These are phyloP conservation scores for Oryza meyeriana DNA, from an alignment of 176 grass and related monocot genomes.

Conservation along the genomic window DNA sequence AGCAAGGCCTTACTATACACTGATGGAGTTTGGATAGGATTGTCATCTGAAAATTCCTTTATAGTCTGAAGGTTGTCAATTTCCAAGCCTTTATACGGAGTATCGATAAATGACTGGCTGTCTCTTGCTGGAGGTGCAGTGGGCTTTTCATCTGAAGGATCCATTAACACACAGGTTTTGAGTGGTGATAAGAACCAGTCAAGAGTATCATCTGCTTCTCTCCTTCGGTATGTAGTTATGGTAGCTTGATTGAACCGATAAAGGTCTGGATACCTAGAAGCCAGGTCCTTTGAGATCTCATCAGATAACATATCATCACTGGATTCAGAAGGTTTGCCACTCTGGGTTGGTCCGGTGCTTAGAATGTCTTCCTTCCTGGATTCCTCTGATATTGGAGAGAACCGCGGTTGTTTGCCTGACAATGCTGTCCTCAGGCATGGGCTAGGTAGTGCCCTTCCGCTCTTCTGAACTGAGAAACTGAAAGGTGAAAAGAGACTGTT, in stretches of 20 bases:
- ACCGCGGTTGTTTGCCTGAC: conserved; percentile 28
- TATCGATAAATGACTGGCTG: background rate
- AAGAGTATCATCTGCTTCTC: conserved; percentile 53
- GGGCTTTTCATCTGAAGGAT: conserved; percentile 53
- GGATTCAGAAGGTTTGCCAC: conserved; percentile 4
- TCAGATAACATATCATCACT: conserved; percentile 26
- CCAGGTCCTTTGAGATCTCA: conserved; percentile 44
- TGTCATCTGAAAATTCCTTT: conserved; percentile 40
- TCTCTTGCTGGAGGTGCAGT: conserved; percentile 27
- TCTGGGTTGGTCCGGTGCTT: conserved; percentile 12
- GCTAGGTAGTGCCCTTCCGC: conserved; percentile 26
- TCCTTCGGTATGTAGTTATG: conserved; percentile 25
- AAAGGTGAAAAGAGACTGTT: conserved; percentile 20
- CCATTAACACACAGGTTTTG: conserved; percentile 72
- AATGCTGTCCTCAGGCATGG: conserved; percentile 39
- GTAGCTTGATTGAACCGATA: conserved; percentile 36
- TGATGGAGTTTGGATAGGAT: conserved; percentile 39
- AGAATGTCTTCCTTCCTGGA: conserved; percentile 31
- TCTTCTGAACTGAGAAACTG: conserved; percentile 52
- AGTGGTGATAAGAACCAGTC: conserved; percentile 91
- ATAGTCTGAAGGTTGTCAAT: background rate
- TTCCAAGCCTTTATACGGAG: conserved; percentile 32
- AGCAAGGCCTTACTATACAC: conserved; percentile 31
- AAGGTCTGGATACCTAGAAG: conserved; percentile 50
- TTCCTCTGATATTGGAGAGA: conserved; percentile 47